A percentile compares a stretch with the other conserved stretches of the same genome.
Conservation (phyloP, 2,329 filamentous ascomycete genomes). For the Colletotrichum sp. region DNA sequence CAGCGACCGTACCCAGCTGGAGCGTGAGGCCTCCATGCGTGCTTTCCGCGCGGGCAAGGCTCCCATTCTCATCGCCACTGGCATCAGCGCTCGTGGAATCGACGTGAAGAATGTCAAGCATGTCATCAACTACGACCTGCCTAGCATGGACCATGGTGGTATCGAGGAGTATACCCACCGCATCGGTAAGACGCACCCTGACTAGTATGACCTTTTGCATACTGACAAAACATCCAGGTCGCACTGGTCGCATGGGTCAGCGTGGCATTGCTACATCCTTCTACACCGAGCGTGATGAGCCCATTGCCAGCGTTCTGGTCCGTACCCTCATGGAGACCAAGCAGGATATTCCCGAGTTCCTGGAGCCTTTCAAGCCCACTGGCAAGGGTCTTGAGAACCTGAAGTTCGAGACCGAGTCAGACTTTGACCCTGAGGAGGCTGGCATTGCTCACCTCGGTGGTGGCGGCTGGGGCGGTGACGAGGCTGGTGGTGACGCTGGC, state of each 20-base stretch:
- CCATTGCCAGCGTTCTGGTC: constrained; percentile 75
- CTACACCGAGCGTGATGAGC: constrained; percentile 79
- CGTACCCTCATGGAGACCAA: constrained; percentile 82
- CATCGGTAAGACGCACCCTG: constrained; percentile 69
- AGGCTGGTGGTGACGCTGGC: constrained; percentile 25
- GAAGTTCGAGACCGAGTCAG: constrained; percentile 61
- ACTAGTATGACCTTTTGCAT: background rate
- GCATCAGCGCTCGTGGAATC: constrained; percentile 85
- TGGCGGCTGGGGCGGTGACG: constrained; percentile 22
- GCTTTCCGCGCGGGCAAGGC: constrained; percentile 77
- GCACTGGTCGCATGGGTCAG: constrained; percentile 93
- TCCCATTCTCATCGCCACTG: constrained; percentile 86
- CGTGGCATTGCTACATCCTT: constrained; percentile 87
- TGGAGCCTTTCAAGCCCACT: constrained; percentile 68
- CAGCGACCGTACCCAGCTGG: constrained; percentile 82
- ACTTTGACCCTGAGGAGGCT: constrained; percentile 48
- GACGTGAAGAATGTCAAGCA: constrained; percentile 88
- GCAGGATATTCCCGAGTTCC: constrained; percentile 83
- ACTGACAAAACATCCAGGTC: constrained; percentile 56
- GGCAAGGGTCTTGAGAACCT: constrained; percentile 42
- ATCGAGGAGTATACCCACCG: constrained; percentile 95
- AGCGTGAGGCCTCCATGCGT: constrained; percentile 91
- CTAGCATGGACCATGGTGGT: constrained; percentile 76
- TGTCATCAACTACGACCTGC: constrained; percentile 93
- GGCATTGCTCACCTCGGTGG: constrained; percentile 28